phyloP scores from a whole-genome alignment of 306 rosid species.

The Vigna hirtella region DNA sequence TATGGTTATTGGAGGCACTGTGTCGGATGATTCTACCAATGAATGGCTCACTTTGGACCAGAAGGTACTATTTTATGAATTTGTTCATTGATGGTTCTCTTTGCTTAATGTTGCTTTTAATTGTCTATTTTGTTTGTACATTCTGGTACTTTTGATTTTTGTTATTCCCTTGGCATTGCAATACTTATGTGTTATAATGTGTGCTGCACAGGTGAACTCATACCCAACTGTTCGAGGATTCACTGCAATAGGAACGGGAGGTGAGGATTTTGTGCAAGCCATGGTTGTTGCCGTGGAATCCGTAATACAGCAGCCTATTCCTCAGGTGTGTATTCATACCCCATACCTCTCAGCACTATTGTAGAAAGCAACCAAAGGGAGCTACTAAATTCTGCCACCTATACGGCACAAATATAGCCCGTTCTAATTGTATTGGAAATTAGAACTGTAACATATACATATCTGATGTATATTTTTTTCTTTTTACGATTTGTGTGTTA shows the following conservation, averaged over 20 bases:
- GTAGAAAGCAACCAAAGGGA: background rate
- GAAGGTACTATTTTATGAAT: slow-evolving; percentile 59
- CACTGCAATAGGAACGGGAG: slow-evolving; percentile 96
- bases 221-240: slow-evolving; percentile 93
- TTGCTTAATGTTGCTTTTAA: background rate
- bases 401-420: background rate
- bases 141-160: background rate
- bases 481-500: background rate
- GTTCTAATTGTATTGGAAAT: slow-evolving; percentile 1
- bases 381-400: background rate
- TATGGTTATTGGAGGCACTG: slow-evolving; percentile 97
- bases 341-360: background rate
- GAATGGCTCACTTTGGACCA: slow-evolving; percentile 95
- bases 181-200: background rate
- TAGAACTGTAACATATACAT: background rate
- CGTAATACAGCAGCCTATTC: slow-evolving; percentile 80
- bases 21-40: slow-evolving; percentile 81
- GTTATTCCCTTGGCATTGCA: background rate
- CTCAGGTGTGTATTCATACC: slow-evolving; percentile 58
- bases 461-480: background rate
- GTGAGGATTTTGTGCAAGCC: slow-evolving; percentile 89
- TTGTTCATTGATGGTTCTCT: slow-evolving; percentile 30
- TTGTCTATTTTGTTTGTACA: background rate
- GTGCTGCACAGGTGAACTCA: slow-evolving; percentile 71
- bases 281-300: slow-evolving; percentile 95